These are phyloP conservation scores for Ganoderma lingzhi DNA, from an alignment of 1,284 basidiomycete species.

Conservation along the genomic window DNA sequence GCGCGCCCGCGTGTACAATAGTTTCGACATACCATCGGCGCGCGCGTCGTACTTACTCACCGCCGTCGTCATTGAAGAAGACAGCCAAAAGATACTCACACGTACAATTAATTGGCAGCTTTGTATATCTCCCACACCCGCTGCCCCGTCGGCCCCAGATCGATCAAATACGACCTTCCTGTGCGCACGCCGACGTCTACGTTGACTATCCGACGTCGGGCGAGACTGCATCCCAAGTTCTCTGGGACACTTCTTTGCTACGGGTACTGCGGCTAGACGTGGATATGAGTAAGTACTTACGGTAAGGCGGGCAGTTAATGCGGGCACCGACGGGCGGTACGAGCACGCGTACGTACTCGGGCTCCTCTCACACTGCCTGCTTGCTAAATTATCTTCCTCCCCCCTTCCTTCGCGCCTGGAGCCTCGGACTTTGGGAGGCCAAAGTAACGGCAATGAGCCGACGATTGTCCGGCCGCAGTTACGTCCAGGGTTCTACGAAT, in stretches of 20 bases:
- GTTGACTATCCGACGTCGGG: neutral
- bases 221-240: neutral
- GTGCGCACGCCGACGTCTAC: too few species aligned
- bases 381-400: neutral
- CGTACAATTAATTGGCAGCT: constrained; percentile 18
- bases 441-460: neutral
- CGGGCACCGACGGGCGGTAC: neutral
- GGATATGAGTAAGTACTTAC: neutral
- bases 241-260: neutral
- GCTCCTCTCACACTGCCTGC: neutral
- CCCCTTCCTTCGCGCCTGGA: neutral
- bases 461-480: neutral
- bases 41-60: neutral
- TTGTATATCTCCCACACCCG: neutral
- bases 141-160: neutral
- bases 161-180: neutral
- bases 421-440: neutral
- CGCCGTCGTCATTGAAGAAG: neutral
- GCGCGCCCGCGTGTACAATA: constrained; percentile 27
- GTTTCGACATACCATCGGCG: constrained; percentile 13
- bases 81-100: constrained; percentile 20
- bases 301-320: neutral
- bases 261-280: neutral
- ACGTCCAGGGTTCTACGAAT: too few species aligned
- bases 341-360: neutral